Conservation (phyloP, 192 early-diverging fungal genomes). For the Podila horticola region DNA sequence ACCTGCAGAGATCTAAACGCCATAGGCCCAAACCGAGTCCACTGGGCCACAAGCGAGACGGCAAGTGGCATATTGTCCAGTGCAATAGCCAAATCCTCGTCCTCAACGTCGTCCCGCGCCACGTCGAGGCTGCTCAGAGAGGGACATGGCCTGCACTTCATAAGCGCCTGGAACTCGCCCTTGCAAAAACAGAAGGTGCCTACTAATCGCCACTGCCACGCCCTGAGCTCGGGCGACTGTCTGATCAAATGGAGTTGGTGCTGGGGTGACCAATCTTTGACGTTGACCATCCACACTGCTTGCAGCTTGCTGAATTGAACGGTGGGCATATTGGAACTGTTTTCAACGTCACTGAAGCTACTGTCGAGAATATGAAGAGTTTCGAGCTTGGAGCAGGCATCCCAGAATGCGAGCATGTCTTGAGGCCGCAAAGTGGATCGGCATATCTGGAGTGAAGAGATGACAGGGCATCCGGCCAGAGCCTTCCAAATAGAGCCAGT, state of each 20-base stretch:
- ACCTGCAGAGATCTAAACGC: neutral
- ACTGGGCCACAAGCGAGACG: neutral
- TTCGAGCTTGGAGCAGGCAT: neutral
- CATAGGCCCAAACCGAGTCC: neutral
- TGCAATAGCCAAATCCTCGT: neutral
- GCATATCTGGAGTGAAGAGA: neutral
- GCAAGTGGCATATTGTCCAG: neutral
- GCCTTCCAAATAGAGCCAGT: neutral
- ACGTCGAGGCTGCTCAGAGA: neutral
- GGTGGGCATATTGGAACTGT: neutral
- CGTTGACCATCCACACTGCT: neutral
- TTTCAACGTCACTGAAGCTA: neutral
- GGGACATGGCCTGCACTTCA: neutral
- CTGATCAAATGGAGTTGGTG: neutral
- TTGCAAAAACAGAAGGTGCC: neutral
- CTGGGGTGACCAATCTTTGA: neutral
- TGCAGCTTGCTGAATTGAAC: neutral
- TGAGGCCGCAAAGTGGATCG: neutral
- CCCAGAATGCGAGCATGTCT: neutral
- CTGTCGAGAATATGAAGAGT: neutral
- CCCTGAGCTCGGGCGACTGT: neutral
- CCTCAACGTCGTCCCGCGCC: neutral
- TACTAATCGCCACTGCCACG: neutral
- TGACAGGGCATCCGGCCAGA: neutral
- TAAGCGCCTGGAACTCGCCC: neutral